Conservation (phyloP, 805 yeast species). For the Candida endomychidarum region DNA sequence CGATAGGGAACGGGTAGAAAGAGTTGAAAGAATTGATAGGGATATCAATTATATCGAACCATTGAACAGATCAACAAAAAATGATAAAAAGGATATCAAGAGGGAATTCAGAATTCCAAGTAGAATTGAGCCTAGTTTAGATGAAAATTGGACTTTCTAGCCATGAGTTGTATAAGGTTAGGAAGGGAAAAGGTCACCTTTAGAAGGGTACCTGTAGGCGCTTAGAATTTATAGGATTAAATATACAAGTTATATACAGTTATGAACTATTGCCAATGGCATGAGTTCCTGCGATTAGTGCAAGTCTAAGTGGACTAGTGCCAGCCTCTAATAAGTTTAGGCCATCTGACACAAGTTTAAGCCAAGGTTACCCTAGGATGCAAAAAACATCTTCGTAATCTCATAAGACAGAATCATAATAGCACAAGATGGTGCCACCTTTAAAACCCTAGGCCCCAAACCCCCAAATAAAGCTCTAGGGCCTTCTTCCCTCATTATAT, state of each 20-base stretch:
- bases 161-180: too few species aligned
- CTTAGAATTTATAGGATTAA: background rate
- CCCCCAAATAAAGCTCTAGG: slow-evolving; percentile 84
- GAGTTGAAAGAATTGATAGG: background rate
- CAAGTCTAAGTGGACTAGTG: too few species aligned
- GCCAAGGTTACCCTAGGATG: too few species aligned
- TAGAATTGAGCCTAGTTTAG: slow-evolving; percentile 5
- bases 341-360: too few species aligned
- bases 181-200: too few species aligned
- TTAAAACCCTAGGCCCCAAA: slow-evolving; percentile 77
- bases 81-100: background rate
- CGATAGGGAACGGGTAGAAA: too few species aligned
- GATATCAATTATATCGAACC: background rate
- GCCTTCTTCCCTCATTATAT: slow-evolving; percentile 74
- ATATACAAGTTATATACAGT: background rate
- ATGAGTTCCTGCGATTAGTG: too few species aligned
- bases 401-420: slow-evolving; percentile 97
- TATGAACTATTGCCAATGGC: too few species aligned
- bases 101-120: slow-evolving; percentile 1
- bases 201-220: too few species aligned
- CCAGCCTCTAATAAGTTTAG: too few species aligned
- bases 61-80: background rate
- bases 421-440: slow-evolving; percentile 97
- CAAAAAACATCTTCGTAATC: slow-evolving; percentile 63
- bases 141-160: slow-evolving; percentile 6